A percentile compares a stretch with the other conserved stretches of the same genome.
These are phyloP conservation scores for Epichloe gansuensis DNA, from an alignment of 2,329 filamentous ascomycete species.

Conservation along the genomic window DNA sequence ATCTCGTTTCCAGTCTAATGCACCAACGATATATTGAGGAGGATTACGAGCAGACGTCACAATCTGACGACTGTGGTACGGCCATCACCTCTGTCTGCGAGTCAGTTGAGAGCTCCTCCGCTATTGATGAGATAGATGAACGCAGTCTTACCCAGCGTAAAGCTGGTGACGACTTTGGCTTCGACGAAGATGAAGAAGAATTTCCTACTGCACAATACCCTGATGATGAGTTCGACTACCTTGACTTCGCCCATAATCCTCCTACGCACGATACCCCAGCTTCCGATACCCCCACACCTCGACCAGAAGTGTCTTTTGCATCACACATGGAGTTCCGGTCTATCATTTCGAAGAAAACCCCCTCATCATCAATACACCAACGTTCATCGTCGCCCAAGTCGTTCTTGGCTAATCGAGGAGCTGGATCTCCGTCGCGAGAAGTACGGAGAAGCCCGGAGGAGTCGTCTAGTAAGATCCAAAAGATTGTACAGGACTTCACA, in stretches of 20 bases:
- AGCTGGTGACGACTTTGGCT: slow-evolving; percentile 18
- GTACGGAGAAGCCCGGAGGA: slow-evolving; percentile 35
- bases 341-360: slow-evolving; percentile 18
- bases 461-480: slow-evolving; percentile 34
- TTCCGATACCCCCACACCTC: slow-evolving; percentile 32
- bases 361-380: slow-evolving; percentile 19
- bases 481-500: slow-evolving; percentile 27
- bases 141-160: slow-evolving; percentile 17
- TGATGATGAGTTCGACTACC: slow-evolving; percentile 23
- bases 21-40: slow-evolving; percentile 20
- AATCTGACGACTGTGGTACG: slow-evolving; percentile 31
- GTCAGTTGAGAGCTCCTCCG: slow-evolving; percentile 26
- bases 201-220: slow-evolving; percentile 27
- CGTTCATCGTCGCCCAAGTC: slow-evolving; percentile 24
- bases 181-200: slow-evolving; percentile 24
- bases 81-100: slow-evolving; percentile 33
- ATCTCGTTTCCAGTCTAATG: slow-evolving; percentile 19
- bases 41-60: slow-evolving; percentile 33
- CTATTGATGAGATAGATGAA: slow-evolving; percentile 19
- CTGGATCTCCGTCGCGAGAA: slow-evolving; percentile 13
- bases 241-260: slow-evolving; percentile 10
- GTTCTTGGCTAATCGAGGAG: slow-evolving; percentile 17
- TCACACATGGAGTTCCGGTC: slow-evolving; percentile 26
- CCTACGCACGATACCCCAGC: slow-evolving; percentile 23
- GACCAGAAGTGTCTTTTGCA: slow-evolving; percentile 21